phyloP scores from a whole-genome alignment of 164 flowering plant genomes.

The Macadamia tetraphylla region DNA sequence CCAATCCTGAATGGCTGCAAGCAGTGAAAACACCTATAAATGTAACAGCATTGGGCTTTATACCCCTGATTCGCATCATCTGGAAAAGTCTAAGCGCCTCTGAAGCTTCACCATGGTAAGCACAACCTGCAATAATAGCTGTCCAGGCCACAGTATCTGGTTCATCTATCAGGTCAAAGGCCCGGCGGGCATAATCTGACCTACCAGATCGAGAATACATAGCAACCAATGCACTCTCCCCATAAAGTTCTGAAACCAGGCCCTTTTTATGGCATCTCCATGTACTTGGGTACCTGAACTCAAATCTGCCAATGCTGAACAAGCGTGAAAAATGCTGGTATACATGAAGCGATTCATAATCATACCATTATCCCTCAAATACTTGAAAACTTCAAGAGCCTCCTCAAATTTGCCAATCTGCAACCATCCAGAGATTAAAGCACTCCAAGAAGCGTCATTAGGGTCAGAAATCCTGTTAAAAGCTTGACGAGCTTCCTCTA shows the following conservation, averaged over 20 bases:
- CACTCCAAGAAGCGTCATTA: conserved; percentile 43
- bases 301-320: conserved; percentile 26
- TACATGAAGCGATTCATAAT: conserved; percentile 28
- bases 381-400: conserved; percentile 20
- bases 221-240: conserved; percentile 40
- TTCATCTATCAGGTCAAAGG: conserved; percentile 25
- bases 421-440: conserved; percentile 30
- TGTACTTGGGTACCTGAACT: conserved; percentile 32
- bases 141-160: conserved; percentile 47
- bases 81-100: conserved; percentile 32
- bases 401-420: conserved; percentile 29
- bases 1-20: conserved; percentile 36
- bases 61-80: conserved; percentile 27
- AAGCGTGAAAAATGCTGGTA: conserved; percentile 40
- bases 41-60: conserved; percentile 32
- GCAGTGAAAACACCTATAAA: conserved; percentile 35
- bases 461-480: conserved; percentile 18
- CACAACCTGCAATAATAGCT: conserved; percentile 34
- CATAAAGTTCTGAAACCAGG: conserved; percentile 22
- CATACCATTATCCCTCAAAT: conserved; percentile 18
- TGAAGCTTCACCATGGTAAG: conserved; percentile 31
- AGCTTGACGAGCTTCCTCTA: neutral
- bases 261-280: conserved; percentile 43
- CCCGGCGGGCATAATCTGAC: conserved; percentile 27
- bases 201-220: conserved; percentile 43